Evolutionary conservation across 225 moss, liverwort and hornwort genomes (phyloP), one percentile per base, ranked within the genome.

Genomic region (Sphagnum contortum): DNA sequence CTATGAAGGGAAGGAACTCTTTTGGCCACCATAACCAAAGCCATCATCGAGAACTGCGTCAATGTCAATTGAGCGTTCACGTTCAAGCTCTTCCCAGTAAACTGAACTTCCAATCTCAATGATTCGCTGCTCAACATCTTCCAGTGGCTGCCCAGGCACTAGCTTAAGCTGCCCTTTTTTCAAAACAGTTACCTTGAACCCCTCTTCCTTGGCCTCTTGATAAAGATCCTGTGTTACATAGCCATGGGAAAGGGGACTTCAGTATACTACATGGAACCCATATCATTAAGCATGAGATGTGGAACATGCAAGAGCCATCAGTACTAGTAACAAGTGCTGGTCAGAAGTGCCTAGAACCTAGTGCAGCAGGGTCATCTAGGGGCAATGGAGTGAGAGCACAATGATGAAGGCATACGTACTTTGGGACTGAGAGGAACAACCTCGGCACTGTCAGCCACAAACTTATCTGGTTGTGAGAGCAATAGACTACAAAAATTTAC

Each of bases 1-100:
- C 52, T 52, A 52, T 5, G 52, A 52, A 9, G 52, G 52, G 52
- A 29, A 29, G 29, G 29, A 29, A 29, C 29, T 29, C 29, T 29
- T 29, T 29, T 9, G 66, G 57, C 83, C 79, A 55, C 98, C 87
- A 68, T 84, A 93, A 57, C 98, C 98, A 61, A 99, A 72, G 48
- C 98, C 98, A 60, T 99, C 98, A 81, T 93, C 91, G n/a, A 99
- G 80, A 55, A 91, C 89, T 54, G 89, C 78, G 63, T 83, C 72
- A 48, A 99, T 84, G 63, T 99, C 98, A 64, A 99, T 83, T 8
- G 84, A 72, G 48, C 89, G 87, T 50, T 76, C 81, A 11, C 78
- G 79, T 52, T 93, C 73, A 29, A 91, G 64, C 67, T 91, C 86
- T 57, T 91, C 90, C 70, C 80, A 84, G 69, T 93, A 98, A n/a